Base-by-base conservation (phyloP, 2,329 filamentous ascomycete species). In the Cercospora sp. region DNA sequence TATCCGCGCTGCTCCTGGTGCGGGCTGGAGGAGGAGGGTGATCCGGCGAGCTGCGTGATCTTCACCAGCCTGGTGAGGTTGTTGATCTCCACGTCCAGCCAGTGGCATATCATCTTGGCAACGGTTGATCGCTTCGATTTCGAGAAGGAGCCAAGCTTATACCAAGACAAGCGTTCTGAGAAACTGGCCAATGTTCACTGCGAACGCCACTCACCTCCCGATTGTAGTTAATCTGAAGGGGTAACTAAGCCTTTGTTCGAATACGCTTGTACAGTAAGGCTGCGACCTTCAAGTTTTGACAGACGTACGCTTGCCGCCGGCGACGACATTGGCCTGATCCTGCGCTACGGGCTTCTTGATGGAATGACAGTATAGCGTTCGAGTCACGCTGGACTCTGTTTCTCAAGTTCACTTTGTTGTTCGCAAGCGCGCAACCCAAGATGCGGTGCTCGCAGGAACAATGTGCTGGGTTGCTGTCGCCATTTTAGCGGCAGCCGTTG, bases 151-250 rank as follows among this genome's bases (percentile, higher is more conserved):
- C 45, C 66, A 68, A 68, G 66, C 21, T 40, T 24, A 10, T 24
- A 26, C 62, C 66, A 64, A 63, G 66, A 45, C 53, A 53, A 10
- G 40, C 34, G 40, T 34, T 58, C 57, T 21, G 18, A 34, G 21
- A 43, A 8, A 13, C 21, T 18, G 26, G 28, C 49, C 57, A 34
- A 61, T 32, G 57, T 24, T 65, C 16, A 18, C 8, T 24, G 43
- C 24, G n/a, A 24, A 49, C 45, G 53, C 62, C 66, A 68, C 45
- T 61, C 58, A 68, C 66, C 66, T 68, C 61, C 66, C 62, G 18
- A 16, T 53, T 65, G 32, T 24, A 68, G 66, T 68, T 65, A 68
- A 63, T n/a, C 26, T 49, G 57, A 40, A 61, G 63, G 34, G 32
- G 37, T 18, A 32, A 10, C 43, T 62, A 68, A 57, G 61, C 49